A percentile compares a stretch with the other conserved stretches of the same genome.
phyloP scores from a whole-genome alignment of 306 rosid genomes.

The Cotoneaster glaucophyllus region DNA sequence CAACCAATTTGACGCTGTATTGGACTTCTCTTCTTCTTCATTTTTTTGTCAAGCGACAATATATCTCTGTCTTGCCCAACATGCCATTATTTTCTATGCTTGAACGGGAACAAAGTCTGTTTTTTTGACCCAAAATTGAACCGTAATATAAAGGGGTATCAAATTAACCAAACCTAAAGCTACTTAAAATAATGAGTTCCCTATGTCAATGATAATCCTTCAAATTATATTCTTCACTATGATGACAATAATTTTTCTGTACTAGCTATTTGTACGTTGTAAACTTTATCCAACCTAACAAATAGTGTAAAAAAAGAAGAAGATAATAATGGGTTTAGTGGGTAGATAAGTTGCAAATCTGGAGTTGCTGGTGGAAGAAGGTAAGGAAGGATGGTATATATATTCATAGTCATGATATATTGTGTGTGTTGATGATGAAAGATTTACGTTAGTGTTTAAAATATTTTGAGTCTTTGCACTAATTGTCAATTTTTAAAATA shows the following conservation, averaged over 20 bases:
- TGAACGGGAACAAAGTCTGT: slow-evolving; percentile 27
- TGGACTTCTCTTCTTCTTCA: not conserved
- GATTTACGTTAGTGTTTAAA: no score
- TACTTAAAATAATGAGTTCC: not conserved
- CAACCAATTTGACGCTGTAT: slow-evolving; percentile 8
- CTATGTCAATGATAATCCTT: slow-evolving; percentile 16
- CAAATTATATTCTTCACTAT: not conserved
- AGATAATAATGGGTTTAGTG: not conserved
- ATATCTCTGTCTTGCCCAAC: slow-evolving; percentile 23
- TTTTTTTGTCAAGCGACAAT: not conserved
- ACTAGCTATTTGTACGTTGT: not conserved
- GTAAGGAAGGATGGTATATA: not conserved
- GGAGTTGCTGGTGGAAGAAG: not conserved
- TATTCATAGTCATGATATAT: no score
- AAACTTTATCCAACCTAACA: not conserved
- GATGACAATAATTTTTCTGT: not conserved
- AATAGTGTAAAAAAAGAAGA: not conserved
- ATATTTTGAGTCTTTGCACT: no score
- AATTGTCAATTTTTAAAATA: no score
- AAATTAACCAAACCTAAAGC: not conserved
- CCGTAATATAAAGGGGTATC: not conserved
- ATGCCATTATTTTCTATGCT: slow-evolving; percentile 31
- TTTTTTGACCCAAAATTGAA: slow-evolving; percentile 33
- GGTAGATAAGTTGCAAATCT: not conserved
- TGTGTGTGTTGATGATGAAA: no score